These are phyloP conservation scores for Neonectria magnoliae DNA, from an alignment of 2,329 filamentous ascomycete species.

Conservation along the genomic window DNA sequence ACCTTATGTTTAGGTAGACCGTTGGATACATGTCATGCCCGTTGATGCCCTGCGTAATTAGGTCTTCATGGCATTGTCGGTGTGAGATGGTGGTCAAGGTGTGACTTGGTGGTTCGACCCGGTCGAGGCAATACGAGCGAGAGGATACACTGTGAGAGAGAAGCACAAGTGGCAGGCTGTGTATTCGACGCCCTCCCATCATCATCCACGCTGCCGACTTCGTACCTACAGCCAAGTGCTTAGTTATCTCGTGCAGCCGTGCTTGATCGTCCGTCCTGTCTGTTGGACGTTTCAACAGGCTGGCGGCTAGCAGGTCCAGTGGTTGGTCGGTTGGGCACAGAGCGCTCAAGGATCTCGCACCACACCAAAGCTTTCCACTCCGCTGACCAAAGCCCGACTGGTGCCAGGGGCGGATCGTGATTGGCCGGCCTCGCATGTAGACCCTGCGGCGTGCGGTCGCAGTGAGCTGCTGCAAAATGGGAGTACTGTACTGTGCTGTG, in stretches of 20 bases:
- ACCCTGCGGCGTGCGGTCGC: constrained; percentile 12
- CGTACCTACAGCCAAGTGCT: not conserved
- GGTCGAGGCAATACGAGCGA: not conserved
- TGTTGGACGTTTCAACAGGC: not conserved
- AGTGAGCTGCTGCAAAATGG: constrained; percentile 10
- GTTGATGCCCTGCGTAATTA: not conserved
- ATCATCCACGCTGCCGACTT: not conserved
- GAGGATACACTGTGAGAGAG: not conserved
- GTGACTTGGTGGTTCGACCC: not conserved
- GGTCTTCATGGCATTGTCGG: not conserved
- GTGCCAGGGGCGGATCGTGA: constrained; percentile 1
- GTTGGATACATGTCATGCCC: not conserved
- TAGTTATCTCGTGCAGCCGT: not conserved
- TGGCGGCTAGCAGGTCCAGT: constrained; percentile 33
- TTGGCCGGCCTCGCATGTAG: not conserved
- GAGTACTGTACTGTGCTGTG: not conserved
- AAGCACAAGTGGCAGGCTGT: not conserved
- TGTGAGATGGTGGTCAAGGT: not conserved
- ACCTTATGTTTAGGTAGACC: too few relatives aligned
- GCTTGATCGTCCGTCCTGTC: not conserved
- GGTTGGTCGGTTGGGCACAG: constrained; percentile 32
- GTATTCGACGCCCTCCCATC: not conserved
- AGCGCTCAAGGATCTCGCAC: constrained; percentile 16
- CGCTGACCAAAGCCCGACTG: not conserved
- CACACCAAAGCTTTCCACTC: not conserved